Evolutionary conservation across 768 basidiomycete species (phyloP).

Genomic region (Myochromella boudieri): DNA sequence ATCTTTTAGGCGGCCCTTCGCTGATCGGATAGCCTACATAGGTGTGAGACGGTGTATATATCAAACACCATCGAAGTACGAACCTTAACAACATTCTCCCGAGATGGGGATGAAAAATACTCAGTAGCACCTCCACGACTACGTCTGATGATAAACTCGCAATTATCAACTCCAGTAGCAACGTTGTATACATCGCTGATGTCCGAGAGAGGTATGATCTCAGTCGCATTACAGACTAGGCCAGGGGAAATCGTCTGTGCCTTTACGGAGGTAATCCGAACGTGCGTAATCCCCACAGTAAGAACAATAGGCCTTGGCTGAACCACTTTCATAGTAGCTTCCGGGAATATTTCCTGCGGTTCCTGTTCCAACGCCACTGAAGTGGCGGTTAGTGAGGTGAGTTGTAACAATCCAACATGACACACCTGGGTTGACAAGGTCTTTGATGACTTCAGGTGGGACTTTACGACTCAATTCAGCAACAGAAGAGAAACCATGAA

Average conservation of each 20-base stretch:
- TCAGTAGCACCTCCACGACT: slow-evolving; percentile 68
- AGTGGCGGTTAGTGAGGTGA: no score
- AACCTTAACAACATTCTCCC: slow-evolving; percentile 79
- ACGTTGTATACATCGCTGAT: slow-evolving; percentile 88
- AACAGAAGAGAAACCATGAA: slow-evolving; percentile 65
- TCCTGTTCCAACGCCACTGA: slow-evolving; percentile 68
- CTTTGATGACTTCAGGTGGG: slow-evolving; percentile 43
- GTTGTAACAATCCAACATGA: no score
- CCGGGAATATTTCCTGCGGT: slow-evolving; percentile 46
- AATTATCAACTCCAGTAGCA: slow-evolving; percentile 66
- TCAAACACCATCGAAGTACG: slow-evolving; percentile 5
- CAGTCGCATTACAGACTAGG: slow-evolving; percentile 74
- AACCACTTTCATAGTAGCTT: slow-evolving; percentile 68
- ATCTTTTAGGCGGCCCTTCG: slow-evolving; percentile 69
- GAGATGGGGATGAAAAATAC: slow-evolving; percentile 70
- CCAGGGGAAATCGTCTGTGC: slow-evolving; percentile 69
- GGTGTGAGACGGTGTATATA: no score
- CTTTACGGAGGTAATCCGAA: slow-evolving; percentile 75
- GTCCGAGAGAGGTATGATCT: slow-evolving; percentile 77
- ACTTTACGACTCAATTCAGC: slow-evolving; percentile 58
- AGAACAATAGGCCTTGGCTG: slow-evolving; percentile 74
- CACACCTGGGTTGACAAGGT: slow-evolving; percentile 58
- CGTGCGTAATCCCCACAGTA: slow-evolving; percentile 64
- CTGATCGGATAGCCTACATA: slow-evolving; percentile 78
- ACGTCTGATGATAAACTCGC: slow-evolving; percentile 81